These are phyloP conservation scores for Crepidotus sp. DNA, from an alignment of 1,284 basidiomycete genomes.

Conservation along the genomic window DNA sequence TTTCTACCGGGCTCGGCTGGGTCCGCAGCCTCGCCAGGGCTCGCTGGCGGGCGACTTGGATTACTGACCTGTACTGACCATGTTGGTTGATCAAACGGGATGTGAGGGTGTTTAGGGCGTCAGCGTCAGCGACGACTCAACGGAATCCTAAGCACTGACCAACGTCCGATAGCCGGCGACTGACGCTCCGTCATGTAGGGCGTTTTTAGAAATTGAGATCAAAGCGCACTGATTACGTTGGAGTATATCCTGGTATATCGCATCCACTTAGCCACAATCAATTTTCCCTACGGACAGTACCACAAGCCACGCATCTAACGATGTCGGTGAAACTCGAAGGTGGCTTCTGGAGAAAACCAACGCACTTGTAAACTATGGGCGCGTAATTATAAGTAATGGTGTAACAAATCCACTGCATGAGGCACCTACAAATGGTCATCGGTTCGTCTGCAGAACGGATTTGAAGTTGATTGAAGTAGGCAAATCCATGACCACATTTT, in stretches of 20 bases:
- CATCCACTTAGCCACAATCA: background rate
- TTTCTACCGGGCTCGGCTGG: no score
- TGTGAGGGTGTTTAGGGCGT: no score
- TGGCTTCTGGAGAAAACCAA: background rate
- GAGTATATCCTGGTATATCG: background rate
- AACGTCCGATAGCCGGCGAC: no score
- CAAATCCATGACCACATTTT: constrained; percentile 13
- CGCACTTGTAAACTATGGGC: background rate
- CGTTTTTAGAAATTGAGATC: no score
- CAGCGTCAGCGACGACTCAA: no score
- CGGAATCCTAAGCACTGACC: no score
- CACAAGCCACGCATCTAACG: constrained; percentile 1
- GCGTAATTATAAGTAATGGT: no score
- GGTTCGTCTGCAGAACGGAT: constrained; percentile 19
- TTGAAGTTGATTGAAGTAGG: constrained; percentile 18
- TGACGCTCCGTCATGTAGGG: no score
- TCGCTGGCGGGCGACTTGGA: no score
- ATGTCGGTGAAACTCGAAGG: background rate
- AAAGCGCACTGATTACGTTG: background rate
- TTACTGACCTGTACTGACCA: no score
- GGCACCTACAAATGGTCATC: constrained; percentile 15
- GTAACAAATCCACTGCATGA: background rate
- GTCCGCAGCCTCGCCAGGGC: no score
- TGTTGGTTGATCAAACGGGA: no score
- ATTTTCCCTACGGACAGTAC: constrained; percentile 4